Evolutionary conservation across 441 rosid species (phyloP).

Genomic region (Hura crepitans): DNA sequence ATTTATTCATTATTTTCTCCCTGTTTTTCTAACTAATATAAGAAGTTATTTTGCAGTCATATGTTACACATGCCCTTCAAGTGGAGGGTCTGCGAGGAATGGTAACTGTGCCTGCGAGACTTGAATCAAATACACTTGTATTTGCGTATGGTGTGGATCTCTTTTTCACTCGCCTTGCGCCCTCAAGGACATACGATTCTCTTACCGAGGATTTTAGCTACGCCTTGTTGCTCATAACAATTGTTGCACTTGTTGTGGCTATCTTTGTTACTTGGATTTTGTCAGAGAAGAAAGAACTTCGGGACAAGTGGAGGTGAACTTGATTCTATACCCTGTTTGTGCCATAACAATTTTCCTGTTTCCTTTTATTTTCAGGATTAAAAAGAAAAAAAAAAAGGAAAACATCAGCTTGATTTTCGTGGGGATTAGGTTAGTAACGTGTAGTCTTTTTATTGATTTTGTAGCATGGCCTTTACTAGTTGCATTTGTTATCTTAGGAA

Average conservation of each 20-base stretch:
- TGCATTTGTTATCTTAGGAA: not conserved
- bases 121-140: constrained; percentile 88
- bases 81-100: constrained; percentile 89
- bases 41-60: constrained; percentile 57
- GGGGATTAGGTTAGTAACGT: constrained; percentile 21
- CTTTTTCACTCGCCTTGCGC: constrained; percentile 88
- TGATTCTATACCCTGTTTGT: constrained; percentile 4
- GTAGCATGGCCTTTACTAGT: constrained; percentile 18
- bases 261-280: constrained; percentile 82
- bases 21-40: not conserved
- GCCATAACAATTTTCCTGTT: constrained; percentile 9
- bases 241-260: constrained; percentile 76
- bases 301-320: constrained; percentile 84
- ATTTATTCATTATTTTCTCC: not conserved
- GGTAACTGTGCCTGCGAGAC: constrained; percentile 78
- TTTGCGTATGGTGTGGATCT: constrained; percentile 92
- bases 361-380: not conserved
- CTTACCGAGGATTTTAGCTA: constrained; percentile 96
- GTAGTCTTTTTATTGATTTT: constrained; percentile 23
- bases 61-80: constrained; percentile 66
- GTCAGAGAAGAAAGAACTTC: constrained; percentile 90
- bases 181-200: constrained; percentile 97
- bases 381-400: not conserved
- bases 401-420: constrained; percentile 5
- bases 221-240: constrained; percentile 86